A percentile compares a stretch with the other conserved stretches of the same genome.
Evolutionary conservation across 192 early-diverging fungal genomes (phyloP).

Genomic region (Backusella luteola): DNA sequence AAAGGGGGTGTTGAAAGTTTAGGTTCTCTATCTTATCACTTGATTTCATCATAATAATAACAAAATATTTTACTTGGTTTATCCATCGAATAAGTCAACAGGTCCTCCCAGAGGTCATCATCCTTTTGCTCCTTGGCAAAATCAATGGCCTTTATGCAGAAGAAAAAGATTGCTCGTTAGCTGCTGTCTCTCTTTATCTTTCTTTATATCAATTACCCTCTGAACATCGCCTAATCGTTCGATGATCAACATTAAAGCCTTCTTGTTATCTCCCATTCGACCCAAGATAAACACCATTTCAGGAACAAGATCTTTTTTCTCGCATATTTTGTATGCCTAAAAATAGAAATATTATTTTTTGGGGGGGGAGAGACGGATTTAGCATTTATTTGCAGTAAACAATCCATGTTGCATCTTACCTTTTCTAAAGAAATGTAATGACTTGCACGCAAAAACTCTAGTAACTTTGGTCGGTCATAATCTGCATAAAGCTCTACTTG

Average conservation of each 20-base stretch:
- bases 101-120: constrained; percentile 92
- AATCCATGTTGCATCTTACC: constrained; percentile 36
- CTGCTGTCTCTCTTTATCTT: neutral
- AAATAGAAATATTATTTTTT: constrained; percentile 15
- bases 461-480: constrained; percentile 70
- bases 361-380: neutral
- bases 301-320: constrained; percentile 84
- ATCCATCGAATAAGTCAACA: constrained; percentile 90
- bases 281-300: constrained; percentile 98
- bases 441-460: constrained; percentile 83
- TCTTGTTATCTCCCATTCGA: constrained; percentile 95
- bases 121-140: constrained; percentile 99
- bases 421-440: constrained; percentile 75
- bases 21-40: constrained; percentile 4
- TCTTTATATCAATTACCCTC: constrained; percentile 42
- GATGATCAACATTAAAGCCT: constrained; percentile 93
- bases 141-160: constrained; percentile 76
- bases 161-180: neutral
- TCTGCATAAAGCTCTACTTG: constrained; percentile 94
- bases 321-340: constrained; percentile 81
- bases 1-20: neutral
- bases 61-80: constrained; percentile 73
- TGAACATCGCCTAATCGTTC: constrained; percentile 86
- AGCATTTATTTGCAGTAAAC: constrained; percentile 15
- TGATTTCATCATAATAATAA: neutral